These are phyloP conservation scores for Candida tammaniensis DNA, from an alignment of 805 yeast species.

Conservation along the genomic window DNA sequence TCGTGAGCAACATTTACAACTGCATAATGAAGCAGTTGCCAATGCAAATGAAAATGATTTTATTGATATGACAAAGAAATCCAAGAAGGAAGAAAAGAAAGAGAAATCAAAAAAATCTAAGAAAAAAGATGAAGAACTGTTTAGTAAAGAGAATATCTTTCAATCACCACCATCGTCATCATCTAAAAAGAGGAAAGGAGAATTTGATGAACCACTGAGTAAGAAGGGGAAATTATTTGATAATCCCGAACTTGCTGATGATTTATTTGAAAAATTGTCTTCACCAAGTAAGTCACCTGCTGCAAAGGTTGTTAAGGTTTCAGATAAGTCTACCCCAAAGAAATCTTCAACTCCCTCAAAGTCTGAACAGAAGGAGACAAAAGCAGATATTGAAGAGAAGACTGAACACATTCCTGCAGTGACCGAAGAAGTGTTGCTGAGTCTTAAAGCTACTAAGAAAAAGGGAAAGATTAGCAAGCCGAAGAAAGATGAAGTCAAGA, in stretches of 20 bases:
- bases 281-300: neutral
- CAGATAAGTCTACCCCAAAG: conserved; percentile 1
- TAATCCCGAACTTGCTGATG: too few relatives aligned
- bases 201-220: too few relatives aligned
- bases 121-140: conserved; percentile 12
- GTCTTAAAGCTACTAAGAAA: too few relatives aligned
- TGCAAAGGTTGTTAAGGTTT: neutral
- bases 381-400: too few relatives aligned
- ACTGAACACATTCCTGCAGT: too few relatives aligned
- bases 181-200: neutral
- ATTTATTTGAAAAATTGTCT: conserved; percentile 4
- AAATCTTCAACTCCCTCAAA: neutral
- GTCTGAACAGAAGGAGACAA: too few relatives aligned
- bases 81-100: conserved; percentile 4
- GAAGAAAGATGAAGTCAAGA: too few relatives aligned
- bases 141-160: conserved; percentile 34
- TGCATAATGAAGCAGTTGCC: conserved; percentile 14
- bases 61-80: conserved; percentile 2
- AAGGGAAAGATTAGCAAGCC: too few relatives aligned
- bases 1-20: conserved; percentile 39
- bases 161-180: conserved; percentile 25
- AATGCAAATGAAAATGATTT: conserved; percentile 7
- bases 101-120: conserved; percentile 4
- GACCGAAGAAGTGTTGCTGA: too few relatives aligned
- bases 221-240: conserved; percentile 8